Conservation (phyloP, 208 protist species). For the Leishmania martiniquensis region DNA sequence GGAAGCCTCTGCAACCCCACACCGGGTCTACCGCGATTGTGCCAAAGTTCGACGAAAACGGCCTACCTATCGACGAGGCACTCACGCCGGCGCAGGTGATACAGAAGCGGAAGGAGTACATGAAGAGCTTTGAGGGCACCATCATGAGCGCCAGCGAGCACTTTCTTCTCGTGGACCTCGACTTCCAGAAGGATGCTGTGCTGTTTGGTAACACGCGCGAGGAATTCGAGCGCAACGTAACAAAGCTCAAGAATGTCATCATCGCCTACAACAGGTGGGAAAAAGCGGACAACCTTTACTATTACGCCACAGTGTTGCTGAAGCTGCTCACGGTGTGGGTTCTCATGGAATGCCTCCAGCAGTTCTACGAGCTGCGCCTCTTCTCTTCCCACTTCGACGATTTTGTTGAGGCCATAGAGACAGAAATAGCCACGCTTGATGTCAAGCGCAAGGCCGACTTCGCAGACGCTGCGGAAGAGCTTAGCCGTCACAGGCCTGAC, state of each 20-base stretch:
- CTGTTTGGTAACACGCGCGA: conserved; percentile 82
- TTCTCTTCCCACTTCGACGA: conserved; percentile 67
- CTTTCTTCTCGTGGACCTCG: conserved; percentile 88
- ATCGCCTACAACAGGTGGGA: conserved; percentile 84
- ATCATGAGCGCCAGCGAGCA: conserved; percentile 81
- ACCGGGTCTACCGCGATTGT: conserved; percentile 47
- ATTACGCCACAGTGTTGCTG: conserved; percentile 70
- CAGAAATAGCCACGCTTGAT: conserved; percentile 49
- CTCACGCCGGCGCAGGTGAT: conserved; percentile 64
- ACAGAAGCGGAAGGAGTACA: conserved; percentile 75
- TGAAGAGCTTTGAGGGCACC: conserved; percentile 83
- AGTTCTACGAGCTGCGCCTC: conserved; percentile 81
- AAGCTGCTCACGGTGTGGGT: conserved; percentile 73
- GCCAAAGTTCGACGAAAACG: conserved; percentile 69
- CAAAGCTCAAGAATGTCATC: conserved; percentile 80
- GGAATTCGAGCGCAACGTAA: conserved; percentile 86
- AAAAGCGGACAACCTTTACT: conserved; percentile 87
- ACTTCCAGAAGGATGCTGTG: conserved; percentile 86
- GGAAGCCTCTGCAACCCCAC: conserved; percentile 64
- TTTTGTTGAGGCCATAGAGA: conserved; percentile 72
- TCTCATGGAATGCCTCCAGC: conserved; percentile 78
- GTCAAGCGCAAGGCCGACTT: conserved; percentile 44
- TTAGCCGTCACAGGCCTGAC: conserved; percentile 52
- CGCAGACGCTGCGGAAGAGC: conserved; percentile 37
- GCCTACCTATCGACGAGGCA: conserved; percentile 67